A percentile compares a stretch with the other conserved stretches of the same genome.
phyloP scores from a whole-genome alignment of 108 stramenopile genomes.

The Pelagomonas calceolata region DNA sequence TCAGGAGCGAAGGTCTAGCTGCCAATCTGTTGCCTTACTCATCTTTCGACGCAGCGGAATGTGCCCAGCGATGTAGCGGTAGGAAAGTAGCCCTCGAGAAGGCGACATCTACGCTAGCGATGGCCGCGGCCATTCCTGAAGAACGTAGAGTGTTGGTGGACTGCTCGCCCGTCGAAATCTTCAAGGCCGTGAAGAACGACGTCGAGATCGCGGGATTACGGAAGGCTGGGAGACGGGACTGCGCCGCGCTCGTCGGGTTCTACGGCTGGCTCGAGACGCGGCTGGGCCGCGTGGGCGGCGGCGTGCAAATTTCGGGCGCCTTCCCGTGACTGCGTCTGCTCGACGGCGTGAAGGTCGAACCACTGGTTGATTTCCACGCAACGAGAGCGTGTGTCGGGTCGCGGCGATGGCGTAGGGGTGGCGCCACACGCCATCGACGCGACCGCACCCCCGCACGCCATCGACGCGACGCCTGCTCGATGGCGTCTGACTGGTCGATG shows the following conservation, averaged over 20 bases:
- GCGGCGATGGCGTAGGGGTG: no score
- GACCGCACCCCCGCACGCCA: no score
- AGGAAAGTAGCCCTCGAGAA: neutral
- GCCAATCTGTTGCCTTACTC: slow-evolving; percentile 2
- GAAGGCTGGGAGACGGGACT: slow-evolving; percentile 38
- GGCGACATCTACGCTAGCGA: slow-evolving; percentile 14
- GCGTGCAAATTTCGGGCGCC: no score
- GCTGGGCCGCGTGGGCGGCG: slow-evolving; percentile 3
- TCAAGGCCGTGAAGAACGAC: slow-evolving; percentile 49
- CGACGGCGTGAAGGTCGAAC: no score
- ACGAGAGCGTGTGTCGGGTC: no score
- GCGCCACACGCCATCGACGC: no score
- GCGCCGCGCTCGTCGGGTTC: slow-evolving; percentile 37
- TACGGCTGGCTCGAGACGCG: slow-evolving; percentile 37
- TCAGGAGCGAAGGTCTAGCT: neutral
- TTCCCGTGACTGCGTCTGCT: no score
- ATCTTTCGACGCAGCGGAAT: slow-evolving; percentile 7
- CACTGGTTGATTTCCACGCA: no score
- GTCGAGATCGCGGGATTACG: slow-evolving; percentile 39
- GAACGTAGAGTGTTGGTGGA: slow-evolving; percentile 7
- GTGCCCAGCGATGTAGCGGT: neutral
- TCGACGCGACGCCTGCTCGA: no score
- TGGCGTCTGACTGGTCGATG: no score
- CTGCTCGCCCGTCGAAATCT: slow-evolving; percentile 25
- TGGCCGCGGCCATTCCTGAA: slow-evolving; percentile 11